phyloP scores from a whole-genome alignment of 1,284 basidiomycete species.

The Malassezia sp. region DNA sequence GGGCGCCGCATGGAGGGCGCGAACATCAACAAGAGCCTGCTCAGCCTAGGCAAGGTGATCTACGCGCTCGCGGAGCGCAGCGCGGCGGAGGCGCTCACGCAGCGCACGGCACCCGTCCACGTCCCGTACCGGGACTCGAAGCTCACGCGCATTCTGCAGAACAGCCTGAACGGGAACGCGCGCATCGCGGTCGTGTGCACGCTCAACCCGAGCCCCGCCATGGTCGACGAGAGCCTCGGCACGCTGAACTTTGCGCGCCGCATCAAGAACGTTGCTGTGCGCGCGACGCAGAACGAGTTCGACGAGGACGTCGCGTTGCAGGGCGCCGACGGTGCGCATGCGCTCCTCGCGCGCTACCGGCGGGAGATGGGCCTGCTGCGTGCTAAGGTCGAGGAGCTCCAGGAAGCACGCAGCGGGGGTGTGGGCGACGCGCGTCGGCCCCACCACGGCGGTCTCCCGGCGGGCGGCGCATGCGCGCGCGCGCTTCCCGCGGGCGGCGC shows the following conservation, averaged over 20 bases:
- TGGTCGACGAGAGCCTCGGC: constrained; percentile 66
- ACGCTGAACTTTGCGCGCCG: constrained; percentile 78
- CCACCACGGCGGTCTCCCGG: no score
- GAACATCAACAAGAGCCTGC: constrained; percentile 53
- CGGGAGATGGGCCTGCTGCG: constrained; percentile 33
- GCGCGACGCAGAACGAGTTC: constrained; percentile 83
- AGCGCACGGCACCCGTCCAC: constrained; percentile 48
- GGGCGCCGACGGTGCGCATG: constrained; percentile 25
- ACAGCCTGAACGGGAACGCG: constrained; percentile 84
- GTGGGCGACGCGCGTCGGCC: no score
- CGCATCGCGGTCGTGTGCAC: constrained; percentile 93
- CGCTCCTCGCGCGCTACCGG: constrained; percentile 33
- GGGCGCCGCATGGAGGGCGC: constrained; percentile 46
- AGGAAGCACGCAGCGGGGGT: no score
- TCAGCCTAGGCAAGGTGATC: constrained; percentile 45
- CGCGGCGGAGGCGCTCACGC: neutral
- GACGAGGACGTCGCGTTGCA: constrained; percentile 30
- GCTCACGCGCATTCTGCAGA: constrained; percentile 80
- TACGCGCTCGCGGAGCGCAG: constrained; percentile 34
- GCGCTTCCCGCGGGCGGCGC: neutral
- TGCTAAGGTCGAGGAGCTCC: constrained; percentile 25
- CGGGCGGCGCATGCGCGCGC: neutral
- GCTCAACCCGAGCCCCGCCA: constrained; percentile 49
- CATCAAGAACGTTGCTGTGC: constrained; percentile 66
- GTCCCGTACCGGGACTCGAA: constrained; percentile 94